These are phyloP conservation scores for Exutisphaerella laricina DNA, from an alignment of 2,329 filamentous ascomycete species.

Conservation along the genomic window DNA sequence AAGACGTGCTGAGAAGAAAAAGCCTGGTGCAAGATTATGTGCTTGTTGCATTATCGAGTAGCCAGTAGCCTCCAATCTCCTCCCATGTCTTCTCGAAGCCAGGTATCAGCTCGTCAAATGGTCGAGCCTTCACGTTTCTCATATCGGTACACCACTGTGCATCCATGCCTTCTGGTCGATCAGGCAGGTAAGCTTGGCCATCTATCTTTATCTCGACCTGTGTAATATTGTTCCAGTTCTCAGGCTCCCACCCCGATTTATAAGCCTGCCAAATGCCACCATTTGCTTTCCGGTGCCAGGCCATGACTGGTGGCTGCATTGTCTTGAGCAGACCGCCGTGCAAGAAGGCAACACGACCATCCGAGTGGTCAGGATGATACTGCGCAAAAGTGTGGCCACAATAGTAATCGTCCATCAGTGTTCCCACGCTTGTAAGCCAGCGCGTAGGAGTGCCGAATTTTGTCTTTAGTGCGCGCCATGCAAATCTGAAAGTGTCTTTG, in stretches of 20 bases:
- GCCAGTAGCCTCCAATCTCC: constrained; percentile 23
- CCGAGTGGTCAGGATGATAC: constrained; percentile 30
- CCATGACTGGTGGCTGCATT: constrained; percentile 21
- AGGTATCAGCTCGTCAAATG: constrained; percentile 19
- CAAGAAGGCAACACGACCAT: constrained; percentile 28
- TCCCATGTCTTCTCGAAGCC: constrained; percentile 15
- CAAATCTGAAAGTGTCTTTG: constrained; percentile 33
- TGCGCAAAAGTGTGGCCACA: constrained; percentile 33
- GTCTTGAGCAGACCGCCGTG: constrained; percentile 32
- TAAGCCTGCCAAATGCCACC: constrained; percentile 28
- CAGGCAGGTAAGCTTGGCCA: neutral
- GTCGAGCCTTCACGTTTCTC: constrained; percentile 11
- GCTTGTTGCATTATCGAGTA: constrained; percentile 5
- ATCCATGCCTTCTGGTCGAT: constrained; percentile 6
- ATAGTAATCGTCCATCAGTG: constrained; percentile 18
- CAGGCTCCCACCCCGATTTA: constrained; percentile 16
- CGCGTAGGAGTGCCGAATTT: constrained; percentile 25
- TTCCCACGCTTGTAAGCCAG: constrained; percentile 29
- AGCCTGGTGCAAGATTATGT: no score
- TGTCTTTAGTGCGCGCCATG: constrained; percentile 32
- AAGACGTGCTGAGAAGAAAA: no score
- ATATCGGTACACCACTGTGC: constrained; percentile 19
- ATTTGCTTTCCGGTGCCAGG: constrained; percentile 20
- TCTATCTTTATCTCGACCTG: constrained; percentile 7
- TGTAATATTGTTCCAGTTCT: neutral